Evolutionary conservation across 768 basidiomycete genomes (phyloP).

Genomic region (Leccinum aurantiacum): DNA sequence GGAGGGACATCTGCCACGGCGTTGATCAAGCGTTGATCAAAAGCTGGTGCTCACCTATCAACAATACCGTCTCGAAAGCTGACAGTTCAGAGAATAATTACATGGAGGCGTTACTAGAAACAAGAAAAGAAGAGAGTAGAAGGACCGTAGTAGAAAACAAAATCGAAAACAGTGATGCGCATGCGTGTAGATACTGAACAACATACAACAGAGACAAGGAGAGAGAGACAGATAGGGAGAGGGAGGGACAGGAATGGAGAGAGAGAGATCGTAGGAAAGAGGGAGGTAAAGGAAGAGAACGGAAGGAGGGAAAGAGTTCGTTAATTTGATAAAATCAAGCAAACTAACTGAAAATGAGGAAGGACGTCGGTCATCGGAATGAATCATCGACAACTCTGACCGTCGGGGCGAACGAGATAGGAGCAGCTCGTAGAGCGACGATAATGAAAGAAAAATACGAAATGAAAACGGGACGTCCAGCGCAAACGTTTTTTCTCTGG

Average conservation of each 20-base stretch:
- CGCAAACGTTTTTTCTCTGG: neutral
- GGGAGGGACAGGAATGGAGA: neutral
- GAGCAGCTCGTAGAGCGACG: neutral
- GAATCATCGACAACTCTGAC: neutral
- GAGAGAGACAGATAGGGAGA: neutral
- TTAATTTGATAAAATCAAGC: constrained; percentile 8
- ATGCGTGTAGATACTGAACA: constrained; percentile 9
- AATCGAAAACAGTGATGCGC: neutral
- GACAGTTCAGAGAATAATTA: too few species aligned
- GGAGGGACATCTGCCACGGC: too few species aligned
- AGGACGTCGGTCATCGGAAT: neutral
- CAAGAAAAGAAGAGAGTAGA: neutral
- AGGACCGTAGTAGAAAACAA: neutral
- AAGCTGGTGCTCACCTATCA: too few species aligned
- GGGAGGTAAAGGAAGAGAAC: neutral
- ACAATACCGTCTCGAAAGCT: too few species aligned
- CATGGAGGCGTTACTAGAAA: too few species aligned
- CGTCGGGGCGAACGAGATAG: too few species aligned
- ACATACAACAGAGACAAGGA: constrained; percentile 16
- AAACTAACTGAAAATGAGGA: neutral
- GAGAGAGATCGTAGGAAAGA: neutral
- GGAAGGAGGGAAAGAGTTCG: neutral
- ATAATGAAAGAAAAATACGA: neutral
- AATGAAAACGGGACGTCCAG: neutral
- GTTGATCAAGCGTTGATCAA: too few species aligned